Base-by-base conservation (phyloP, 1,284 basidiomycete genomes). In the Pascua sp. region DNA sequence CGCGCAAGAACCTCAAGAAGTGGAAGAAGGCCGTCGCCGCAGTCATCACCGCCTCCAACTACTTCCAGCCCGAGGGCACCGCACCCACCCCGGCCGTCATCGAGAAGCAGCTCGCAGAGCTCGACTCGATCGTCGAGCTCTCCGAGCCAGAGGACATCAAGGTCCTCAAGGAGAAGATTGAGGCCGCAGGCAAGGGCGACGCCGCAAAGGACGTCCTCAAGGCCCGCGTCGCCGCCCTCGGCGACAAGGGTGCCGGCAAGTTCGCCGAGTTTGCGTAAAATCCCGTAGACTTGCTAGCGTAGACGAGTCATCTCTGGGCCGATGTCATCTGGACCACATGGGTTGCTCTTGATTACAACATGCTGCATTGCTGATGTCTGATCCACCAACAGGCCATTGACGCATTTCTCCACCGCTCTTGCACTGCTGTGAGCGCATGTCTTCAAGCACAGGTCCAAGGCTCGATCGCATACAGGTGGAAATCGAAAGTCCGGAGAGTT, bases 51-150 rank as follows among this genome's bases (percentile, higher is more conserved):
- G 66, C 74, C 16, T 78, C 79, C 73, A 84, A 84, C 78, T 84
- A 84, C 79, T 83, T 84, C 77, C 75, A 77, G 56, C 56, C 80
- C 40, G 76, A 73, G 16, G 81, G 80, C 18, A 67, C 77, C 13
- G 77, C 81, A 8, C 74, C 78, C 2, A 76, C 81, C 12, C 65
- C 75, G 2, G 50, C 68, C 9, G 70, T 77, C 52, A 79, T 84
- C 67, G 83, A 83, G 72, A 79, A 78, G 54, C 80, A 82, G 68
- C 77, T 84, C 53, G 77, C 73, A 63, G 82, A 82, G 66, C 77
- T 84, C 62, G 83, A 84, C 69, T 52, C 73, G 13, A 69, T 83
- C 47, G 77, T 77, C 61, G 77, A 79, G 46, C 70, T 78, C 32
- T 73, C 82, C 55, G 80, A 82, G 67, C 80, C 82, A 11, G 81